Conservation (phyloP, 345 rosid genomes). For the Acer campestre region DNA sequence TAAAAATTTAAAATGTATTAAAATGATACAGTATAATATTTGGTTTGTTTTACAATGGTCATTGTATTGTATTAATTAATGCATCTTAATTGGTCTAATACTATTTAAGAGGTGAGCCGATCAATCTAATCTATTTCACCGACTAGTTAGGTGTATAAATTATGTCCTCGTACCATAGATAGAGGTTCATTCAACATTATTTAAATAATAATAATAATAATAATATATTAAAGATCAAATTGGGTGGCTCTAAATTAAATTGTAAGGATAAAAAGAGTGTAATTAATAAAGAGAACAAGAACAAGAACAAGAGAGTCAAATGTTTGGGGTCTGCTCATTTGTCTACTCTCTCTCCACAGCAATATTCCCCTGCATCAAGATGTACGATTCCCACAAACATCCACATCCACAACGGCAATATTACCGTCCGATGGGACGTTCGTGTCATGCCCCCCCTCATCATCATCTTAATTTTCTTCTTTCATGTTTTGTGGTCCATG, state of each 20-base stretch:
- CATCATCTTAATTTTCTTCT: neutral
- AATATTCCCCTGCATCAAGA: neutral
- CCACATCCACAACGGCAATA: neutral
- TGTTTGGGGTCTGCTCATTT: neutral
- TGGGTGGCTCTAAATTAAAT: neutral
- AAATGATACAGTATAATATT: too few relatives aligned
- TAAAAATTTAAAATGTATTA: too few relatives aligned
- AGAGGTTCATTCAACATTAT: too few relatives aligned
- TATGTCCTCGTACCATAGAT: too few relatives aligned
- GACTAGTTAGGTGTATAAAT: too few relatives aligned
- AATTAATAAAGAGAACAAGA: neutral
- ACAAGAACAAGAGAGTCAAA: conserved; percentile 16
- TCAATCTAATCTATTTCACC: too few relatives aligned
- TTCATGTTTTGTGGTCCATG: neutral
- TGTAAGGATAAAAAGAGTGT: neutral
- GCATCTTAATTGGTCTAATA: too few relatives aligned
- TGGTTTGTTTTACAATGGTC: too few relatives aligned
- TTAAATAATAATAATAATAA: too few relatives aligned
- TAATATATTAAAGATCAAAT: too few relatives aligned
- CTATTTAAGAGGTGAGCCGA: too few relatives aligned
- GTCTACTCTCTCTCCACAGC: conserved; percentile 22
- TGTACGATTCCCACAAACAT: neutral
- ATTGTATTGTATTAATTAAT: too few relatives aligned
- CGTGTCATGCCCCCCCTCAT: neutral
- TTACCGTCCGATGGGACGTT: conserved; percentile 24